Evolutionary conservation across 768 basidiomycete genomes (phyloP).

Genomic region (Cyathus striatus): DNA sequence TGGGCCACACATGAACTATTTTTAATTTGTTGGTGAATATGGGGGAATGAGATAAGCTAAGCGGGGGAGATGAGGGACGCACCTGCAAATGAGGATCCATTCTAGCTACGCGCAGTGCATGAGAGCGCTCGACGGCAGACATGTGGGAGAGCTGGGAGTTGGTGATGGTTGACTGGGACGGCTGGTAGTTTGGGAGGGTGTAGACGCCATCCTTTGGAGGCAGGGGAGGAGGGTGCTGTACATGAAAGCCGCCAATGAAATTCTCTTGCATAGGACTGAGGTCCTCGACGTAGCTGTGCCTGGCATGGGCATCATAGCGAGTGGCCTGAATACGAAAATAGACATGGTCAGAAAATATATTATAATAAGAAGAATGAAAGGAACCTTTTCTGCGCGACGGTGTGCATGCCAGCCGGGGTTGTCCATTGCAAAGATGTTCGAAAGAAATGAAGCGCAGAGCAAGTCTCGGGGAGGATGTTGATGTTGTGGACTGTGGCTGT

Average conservation of each 20-base stretch:
- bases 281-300: too few species aligned
- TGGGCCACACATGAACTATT: slow-evolving; percentile 85
- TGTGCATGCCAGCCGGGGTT: slow-evolving; percentile 73
- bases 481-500: slow-evolving; percentile 1
- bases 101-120: slow-evolving; percentile 46
- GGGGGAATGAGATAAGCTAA: neutral
- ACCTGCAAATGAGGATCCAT: slow-evolving; percentile 81
- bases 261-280: slow-evolving; percentile 56
- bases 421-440: slow-evolving; percentile 47
- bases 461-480: neutral
- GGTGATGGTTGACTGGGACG: slow-evolving; percentile 22
- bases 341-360: slow-evolving; percentile 19
- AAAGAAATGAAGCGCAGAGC: neutral
- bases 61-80: slow-evolving; percentile 7
- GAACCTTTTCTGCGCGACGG: slow-evolving; percentile 53
- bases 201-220: slow-evolving; percentile 43
- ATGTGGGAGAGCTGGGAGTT: slow-evolving; percentile 41
- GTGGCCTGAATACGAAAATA: slow-evolving; percentile 28
- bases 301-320: slow-evolving; percentile 25
- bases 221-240: slow-evolving; percentile 35
- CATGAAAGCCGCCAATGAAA: slow-evolving; percentile 54
- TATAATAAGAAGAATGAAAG: slow-evolving; percentile 22
- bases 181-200: slow-evolving; percentile 8
- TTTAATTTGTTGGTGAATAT: too few species aligned
- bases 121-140: slow-evolving; percentile 62